Evolutionary conservation across 2,329 filamentous ascomycete species (phyloP).

Genomic region (Stachybotrys echinatus): DNA sequence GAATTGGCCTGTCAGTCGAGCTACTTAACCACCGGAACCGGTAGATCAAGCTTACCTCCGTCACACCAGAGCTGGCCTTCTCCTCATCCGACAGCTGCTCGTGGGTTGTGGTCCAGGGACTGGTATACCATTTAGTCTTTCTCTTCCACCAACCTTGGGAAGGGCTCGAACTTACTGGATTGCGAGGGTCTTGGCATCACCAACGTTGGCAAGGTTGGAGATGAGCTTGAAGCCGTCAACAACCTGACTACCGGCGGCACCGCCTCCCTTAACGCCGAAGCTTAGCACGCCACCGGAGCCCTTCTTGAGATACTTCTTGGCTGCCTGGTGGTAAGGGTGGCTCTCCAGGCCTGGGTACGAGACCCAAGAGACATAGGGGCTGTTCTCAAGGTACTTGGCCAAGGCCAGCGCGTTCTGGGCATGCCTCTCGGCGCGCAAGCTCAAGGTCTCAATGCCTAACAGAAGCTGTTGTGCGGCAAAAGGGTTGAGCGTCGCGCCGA

Average conservation of each 20-base stretch:
- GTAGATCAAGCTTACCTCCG: no score
- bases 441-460: slow-evolving; percentile 84
- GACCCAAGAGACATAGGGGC: slow-evolving; percentile 84
- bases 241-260: slow-evolving; percentile 74
- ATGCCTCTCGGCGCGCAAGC: slow-evolving; percentile 79
- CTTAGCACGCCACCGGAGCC: slow-evolving; percentile 89
- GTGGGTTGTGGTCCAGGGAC: slow-evolving; percentile 89
- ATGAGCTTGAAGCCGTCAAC: slow-evolving; percentile 95
- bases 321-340: slow-evolving; percentile 73
- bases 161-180: slow-evolving; percentile 64
- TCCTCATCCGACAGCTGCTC: slow-evolving; percentile 85
- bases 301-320: slow-evolving; percentile 79
- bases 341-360: slow-evolving; percentile 84
- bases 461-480: slow-evolving; percentile 91
- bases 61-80: slow-evolving; percentile 74
- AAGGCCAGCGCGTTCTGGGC: slow-evolving; percentile 76
- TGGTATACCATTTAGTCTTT: slow-evolving; percentile 10
- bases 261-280: slow-evolving; percentile 89
- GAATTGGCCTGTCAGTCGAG: neutral
- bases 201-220: slow-evolving; percentile 93
- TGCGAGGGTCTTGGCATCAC: slow-evolving; percentile 89
- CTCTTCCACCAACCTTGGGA: no score
- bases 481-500: slow-evolving; percentile 78
- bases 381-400: slow-evolving; percentile 77
- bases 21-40: no score